Evolutionary conservation across 768 basidiomycete genomes (phyloP), one percentile per base, ranked within the genome.

Genomic region (Phaffia tasmanica): DNA sequence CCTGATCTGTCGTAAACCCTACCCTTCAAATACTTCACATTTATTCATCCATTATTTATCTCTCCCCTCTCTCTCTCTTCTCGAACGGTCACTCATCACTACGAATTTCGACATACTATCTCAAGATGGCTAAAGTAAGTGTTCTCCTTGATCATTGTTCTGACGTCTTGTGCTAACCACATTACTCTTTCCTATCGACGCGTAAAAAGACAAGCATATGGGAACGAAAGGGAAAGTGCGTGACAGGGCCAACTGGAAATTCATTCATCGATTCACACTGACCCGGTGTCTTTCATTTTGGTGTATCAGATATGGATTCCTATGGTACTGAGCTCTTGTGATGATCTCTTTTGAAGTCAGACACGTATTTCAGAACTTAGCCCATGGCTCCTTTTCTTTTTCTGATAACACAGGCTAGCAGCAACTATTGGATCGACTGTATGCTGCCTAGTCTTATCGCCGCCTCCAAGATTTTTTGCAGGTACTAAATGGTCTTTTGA

Each of bases 391-490:
- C 63, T 5, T 56, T 29, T 23, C 16, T 29, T 19, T 1, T 54
- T 21, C 4, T 54, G n/a, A 6, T 11, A 21, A 35, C 35, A 7
- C 25, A 67, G 66, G 66, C 55, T 67, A 6, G 66, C 61, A 50
- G 66, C 66, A 6, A 67, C 66, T 8, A 62, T 67, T 47, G 66
- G 66, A 50, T 67, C 66, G 16, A 46, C 30, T 50, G 66, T 63
- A 23, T 25, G 66, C 63, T 25, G 4, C 23, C 50, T 50, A 35
- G 9, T 46, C 29, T 25, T 32, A n/a, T 48, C 57, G 18, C 49
- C 56, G 7, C 32, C 0, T 32, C 46, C 65, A 7, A 32, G 54
- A 11, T 35, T 2, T 25, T 30, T n/a, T 51, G 27, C 42, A 7
- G 0, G 3, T 15, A 5, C 23, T 3, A n/a, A 18, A 30, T 53